Base-by-base conservation (phyloP, 345 rosid species). In the Aegle marmelos region DNA sequence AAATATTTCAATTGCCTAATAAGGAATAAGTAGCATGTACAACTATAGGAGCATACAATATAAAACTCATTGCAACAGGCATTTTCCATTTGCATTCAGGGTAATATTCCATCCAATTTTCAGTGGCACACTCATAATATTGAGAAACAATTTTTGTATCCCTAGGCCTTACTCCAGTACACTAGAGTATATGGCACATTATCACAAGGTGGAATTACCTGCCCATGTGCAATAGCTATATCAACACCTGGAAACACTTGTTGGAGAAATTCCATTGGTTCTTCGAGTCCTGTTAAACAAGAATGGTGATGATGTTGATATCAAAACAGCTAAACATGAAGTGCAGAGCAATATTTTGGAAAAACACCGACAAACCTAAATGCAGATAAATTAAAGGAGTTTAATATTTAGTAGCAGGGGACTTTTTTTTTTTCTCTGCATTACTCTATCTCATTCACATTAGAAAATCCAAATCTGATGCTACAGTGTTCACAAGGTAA, bases 191-290 rank as follows among this genome's bases (percentile, higher is more conserved):
- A 10, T 17, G 54, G 65, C 75, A 75, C 22, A 53, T 37, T 59
- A 75, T 36, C n/a, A 17, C 48, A 28, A 41, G 68, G 77, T 54
- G 37, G 60, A 72, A 68, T 71, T 85, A 93, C 98, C 94, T 95
- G 90, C 76, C 97, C 99, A 86, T 95, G 98, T 68, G 97, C 99
- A 84, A 92, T 85, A 79, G 97, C 99, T 75, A 93, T 90, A 69
- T 89, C 90, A 80, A 84, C 85, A 85, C 88, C 83, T 53, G 93
- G 91, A 85, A 93, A 93, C 79, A 91, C 86, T 72, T 85, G 84
- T 82, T 89, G 86, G 79, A 95, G 98, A 83, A 90, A 93, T 77
- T 85, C 88, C 91, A 82, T 86, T 79, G 88, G 93, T 88, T 93
- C 94, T 78, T 93, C 96, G 80, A 95, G 95, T 77, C 99, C 99